Evolutionary conservation across 768 basidiomycete species (phyloP).

Genomic region (Trametes meyenii): DNA sequence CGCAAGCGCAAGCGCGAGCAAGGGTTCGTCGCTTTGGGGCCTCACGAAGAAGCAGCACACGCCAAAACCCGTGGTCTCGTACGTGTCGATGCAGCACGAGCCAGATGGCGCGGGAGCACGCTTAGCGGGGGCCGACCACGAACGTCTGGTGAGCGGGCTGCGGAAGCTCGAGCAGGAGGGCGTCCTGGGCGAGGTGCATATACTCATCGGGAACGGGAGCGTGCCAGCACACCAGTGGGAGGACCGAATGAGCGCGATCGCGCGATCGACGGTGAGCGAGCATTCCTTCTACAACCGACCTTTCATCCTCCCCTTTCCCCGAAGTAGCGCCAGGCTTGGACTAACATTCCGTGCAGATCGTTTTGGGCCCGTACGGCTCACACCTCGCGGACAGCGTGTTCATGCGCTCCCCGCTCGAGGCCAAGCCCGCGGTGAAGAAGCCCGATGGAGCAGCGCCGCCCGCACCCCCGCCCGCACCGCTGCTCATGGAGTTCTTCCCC

Average conservation of each 20-base stretch:
- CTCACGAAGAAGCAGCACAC: constrained; percentile 23
- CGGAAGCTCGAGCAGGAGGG: constrained; percentile 47
- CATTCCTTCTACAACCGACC: too few relatives aligned
- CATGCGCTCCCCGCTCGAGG: constrained; percentile 57
- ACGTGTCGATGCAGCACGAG: constrained; percentile 65
- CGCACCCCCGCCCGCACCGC: constrained; percentile 39
- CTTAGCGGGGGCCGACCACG: constrained; percentile 58
- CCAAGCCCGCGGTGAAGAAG: neutral
- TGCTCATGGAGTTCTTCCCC: constrained; percentile 80
- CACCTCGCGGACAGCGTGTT: constrained; percentile 71
- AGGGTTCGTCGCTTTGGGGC: constrained; percentile 38
- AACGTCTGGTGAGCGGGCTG: constrained; percentile 61
- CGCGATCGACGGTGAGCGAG: constrained; percentile 64
- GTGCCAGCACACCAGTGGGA: constrained; percentile 51
- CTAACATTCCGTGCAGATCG: constrained; percentile 43
- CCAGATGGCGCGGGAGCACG: constrained; percentile 44
- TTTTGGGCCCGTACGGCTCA: constrained; percentile 61
- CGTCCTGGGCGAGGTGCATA: constrained; percentile 53
- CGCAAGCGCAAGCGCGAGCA: constrained; percentile 48
- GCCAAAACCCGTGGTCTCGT: constrained; percentile 59
- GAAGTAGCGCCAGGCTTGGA: neutral
- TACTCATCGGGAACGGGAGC: constrained; percentile 49
- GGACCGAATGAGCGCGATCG: constrained; percentile 64
- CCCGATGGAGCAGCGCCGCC: neutral
- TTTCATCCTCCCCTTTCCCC: too few relatives aligned